Conservation (phyloP, 371 early-diverging fungal species). For the Cokeromyces recurvatus region DNA sequence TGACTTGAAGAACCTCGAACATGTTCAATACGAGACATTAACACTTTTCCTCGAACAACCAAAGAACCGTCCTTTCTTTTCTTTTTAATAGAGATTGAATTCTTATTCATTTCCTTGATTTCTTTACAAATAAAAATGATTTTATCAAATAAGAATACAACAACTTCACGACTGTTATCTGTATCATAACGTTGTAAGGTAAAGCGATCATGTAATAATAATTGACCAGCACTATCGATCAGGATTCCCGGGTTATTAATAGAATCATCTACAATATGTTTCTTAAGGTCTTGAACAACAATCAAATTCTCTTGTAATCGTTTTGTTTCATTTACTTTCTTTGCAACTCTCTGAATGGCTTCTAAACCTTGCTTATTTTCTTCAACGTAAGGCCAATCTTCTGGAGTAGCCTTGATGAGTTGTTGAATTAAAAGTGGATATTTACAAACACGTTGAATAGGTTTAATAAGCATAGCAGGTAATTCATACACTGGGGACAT, state of each 20-base stretch:
- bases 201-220: conserved; percentile 82
- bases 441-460: conserved; percentile 94
- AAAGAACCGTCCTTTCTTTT: conserved; percentile 40
- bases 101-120: conserved; percentile 31
- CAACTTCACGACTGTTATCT: conserved; percentile 60
- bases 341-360: conserved; percentile 81
- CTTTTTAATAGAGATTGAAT: conserved; percentile 33
- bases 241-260: not conserved
- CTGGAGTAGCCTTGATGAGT: conserved; percentile 71
- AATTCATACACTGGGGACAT: conserved; percentile 83
- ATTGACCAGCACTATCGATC: conserved; percentile 49
- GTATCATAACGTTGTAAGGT: conserved; percentile 70
- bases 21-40: conserved; percentile 73
- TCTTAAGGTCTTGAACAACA: conserved; percentile 70
- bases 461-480: conserved; percentile 91
- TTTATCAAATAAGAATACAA: conserved; percentile 86
- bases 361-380: conserved; percentile 77
- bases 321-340: conserved; percentile 86
- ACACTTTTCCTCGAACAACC: conserved; percentile 76
- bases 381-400: conserved; percentile 61
- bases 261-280: conserved; percentile 46
- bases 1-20: conserved; percentile 63
- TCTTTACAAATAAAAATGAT: conserved; percentile 77
- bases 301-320: conserved; percentile 80
- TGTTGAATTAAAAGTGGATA: conserved; percentile 89